Evolutionary conservation across 495 filamentous ascomycete genomes (phyloP).

Genomic region (Lasiosphaeria hispida): DNA sequence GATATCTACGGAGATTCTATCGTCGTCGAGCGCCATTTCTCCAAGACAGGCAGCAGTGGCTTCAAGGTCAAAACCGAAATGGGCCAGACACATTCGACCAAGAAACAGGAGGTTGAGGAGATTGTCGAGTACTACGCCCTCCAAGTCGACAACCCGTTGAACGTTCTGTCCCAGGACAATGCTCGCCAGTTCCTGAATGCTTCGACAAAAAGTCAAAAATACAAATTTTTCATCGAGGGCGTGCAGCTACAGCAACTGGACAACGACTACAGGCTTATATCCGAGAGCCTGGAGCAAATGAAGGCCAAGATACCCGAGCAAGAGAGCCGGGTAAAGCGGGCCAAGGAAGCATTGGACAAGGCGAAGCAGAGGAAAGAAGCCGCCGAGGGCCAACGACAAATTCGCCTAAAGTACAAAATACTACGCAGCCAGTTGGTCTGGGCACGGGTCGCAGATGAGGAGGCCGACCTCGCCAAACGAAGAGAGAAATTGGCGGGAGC

Average conservation of each 20-base stretch:
- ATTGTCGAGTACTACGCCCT: conserved; percentile 90
- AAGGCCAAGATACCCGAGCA: conserved; percentile 45
- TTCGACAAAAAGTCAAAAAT: conserved; percentile 79
- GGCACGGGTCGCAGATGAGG: conserved; percentile 59
- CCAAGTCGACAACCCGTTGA: conserved; percentile 96
- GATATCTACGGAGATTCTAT: conserved; percentile 85
- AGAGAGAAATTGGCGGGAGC: conserved; percentile 34
- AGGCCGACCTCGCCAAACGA: conserved; percentile 30
- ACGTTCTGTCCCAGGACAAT: conserved; percentile 94
- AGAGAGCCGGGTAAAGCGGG: conserved; percentile 63
- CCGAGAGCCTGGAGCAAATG: conserved; percentile 46
- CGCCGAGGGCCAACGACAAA: conserved; percentile 54
- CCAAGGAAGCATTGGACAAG: conserved; percentile 38
- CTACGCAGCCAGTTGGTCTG: conserved; percentile 64
- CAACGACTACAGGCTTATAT: conserved; percentile 81
- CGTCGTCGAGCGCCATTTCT: conserved; percentile 85
- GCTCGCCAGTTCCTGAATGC: conserved; percentile 89
- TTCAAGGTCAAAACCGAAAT: conserved; percentile 81
- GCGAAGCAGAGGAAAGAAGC: conserved; percentile 50
- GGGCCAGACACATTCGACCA: conserved; percentile 73
- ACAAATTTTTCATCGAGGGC: conserved; percentile 94
- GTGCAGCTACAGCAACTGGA: conserved; percentile 91
- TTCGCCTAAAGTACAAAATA: conserved; percentile 51
- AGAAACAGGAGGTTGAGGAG: conserved; percentile 84
- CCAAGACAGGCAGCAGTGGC: conserved; percentile 67